phyloP scores from a whole-genome alignment of 805 yeast species.

The Brettanomyces custersianus region DNA sequence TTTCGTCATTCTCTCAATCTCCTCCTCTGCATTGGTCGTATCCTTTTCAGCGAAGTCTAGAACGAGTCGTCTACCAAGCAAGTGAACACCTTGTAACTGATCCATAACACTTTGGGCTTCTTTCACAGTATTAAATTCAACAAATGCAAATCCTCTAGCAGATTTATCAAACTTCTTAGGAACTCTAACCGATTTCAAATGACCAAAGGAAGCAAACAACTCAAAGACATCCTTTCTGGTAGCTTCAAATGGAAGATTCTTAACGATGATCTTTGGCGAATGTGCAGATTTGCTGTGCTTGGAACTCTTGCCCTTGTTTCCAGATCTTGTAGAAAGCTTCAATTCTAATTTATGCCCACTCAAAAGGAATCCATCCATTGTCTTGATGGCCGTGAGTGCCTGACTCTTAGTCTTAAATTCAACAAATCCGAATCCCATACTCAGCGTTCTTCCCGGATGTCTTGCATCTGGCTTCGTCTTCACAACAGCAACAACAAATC shows the following conservation, averaged over 20 bases:
- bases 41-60: slow-evolving; percentile 87
- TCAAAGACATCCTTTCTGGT: slow-evolving; percentile 88
- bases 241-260: slow-evolving; percentile 96
- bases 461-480: slow-evolving; percentile 85
- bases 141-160: slow-evolving; percentile 97
- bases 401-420: slow-evolving; percentile 75
- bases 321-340: slow-evolving; percentile 77
- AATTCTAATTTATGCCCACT: slow-evolving; percentile 88
- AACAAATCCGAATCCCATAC: slow-evolving; percentile 98
- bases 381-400: slow-evolving; percentile 67
- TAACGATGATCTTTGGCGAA: slow-evolving; percentile 79
- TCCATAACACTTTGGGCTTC: slow-evolving; percentile 95
- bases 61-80: slow-evolving; percentile 88
- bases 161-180: slow-evolving; percentile 93
- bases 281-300: slow-evolving; percentile 25
- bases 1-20: slow-evolving; percentile 81
- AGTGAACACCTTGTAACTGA: slow-evolving; percentile 90
- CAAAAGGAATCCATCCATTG: slow-evolving; percentile 66
- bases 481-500: slow-evolving; percentile 74
- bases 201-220: slow-evolving; percentile 90
- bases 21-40: slow-evolving; percentile 77
- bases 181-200: slow-evolving; percentile 86
- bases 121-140: slow-evolving; percentile 76
- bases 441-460: slow-evolving; percentile 51
- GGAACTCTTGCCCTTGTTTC: slow-evolving; percentile 24